phyloP scores from a whole-genome alignment of 140 eudicot species.

The Ambrosia hybrid region DNA sequence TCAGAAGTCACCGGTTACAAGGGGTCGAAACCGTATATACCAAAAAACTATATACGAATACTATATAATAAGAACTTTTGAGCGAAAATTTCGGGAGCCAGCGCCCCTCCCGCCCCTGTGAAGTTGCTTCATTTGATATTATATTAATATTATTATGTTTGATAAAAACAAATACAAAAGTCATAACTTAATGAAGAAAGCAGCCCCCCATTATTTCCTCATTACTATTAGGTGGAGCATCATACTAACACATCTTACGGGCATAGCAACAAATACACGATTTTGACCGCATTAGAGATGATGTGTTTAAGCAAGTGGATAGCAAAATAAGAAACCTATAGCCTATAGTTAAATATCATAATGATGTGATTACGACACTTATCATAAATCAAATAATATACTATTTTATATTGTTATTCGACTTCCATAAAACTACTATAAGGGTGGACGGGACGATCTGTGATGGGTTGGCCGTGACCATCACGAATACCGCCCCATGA shows the following conservation, averaged over 20 bases:
- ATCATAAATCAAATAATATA: not conserved
- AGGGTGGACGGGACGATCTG: no score
- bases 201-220: slow-evolving; percentile 10
- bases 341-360: not conserved
- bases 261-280: slow-evolving; percentile 12
- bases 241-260: not conserved
- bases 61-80: no score
- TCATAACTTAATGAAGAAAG: not conserved
- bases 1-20: no score
- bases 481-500: no score
- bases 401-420: not conserved
- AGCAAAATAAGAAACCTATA: not conserved
- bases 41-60: no score
- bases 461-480: no score
- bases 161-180: not conserved
- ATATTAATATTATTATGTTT: not conserved
- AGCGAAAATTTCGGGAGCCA: no score
- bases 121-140: no score
- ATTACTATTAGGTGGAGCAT: slow-evolving; percentile 3
- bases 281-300: slow-evolving; percentile 5
- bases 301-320: slow-evolving; percentile 10
- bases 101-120: no score
- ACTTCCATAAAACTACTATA: not conserved
- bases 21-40: no score
- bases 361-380: slow-evolving; percentile 2